Base-by-base conservation (phyloP, 768 basidiomycete species). In the Collybiopsis confluens region DNA sequence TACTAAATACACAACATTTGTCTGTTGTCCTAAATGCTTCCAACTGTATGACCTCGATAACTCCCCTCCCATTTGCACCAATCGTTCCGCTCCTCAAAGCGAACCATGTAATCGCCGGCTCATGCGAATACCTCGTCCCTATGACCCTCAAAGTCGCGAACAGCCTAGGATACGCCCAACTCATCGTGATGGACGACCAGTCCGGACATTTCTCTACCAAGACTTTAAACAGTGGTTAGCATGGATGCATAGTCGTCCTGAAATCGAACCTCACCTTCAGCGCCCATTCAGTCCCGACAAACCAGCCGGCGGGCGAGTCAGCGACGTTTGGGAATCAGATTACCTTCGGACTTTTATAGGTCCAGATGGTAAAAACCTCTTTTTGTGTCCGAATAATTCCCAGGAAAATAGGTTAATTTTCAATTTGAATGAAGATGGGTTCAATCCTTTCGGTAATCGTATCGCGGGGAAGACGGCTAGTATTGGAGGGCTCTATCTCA, bases 371-470 rank as follows among this genome's bases (percentile, higher is more conserved):
- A 46, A 54, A 15, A 64, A 60, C 37, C 65, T 65, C 40, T 61
- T 61, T 28, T 5, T 55, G 1, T 46, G 45, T 7, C 24, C 42
- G 2, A 45, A 56, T 2, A 50, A 52, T 10, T 30, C 20, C 13
- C 18, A 23, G 11, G 64, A 69, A 28, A 68, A 64, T 2, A 59
- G 54, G 1, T 69, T 66, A 18, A 20, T 65, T 2, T 74, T 75
- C 46, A 55, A 59, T 0, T 56, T 75, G 0, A 55, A 61, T 21
- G 45, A 70, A 10, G 69, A 77, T 52, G 70, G 61, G 42, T 73
- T 73, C 62, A 73, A 74, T 48, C 66, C 68, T 0, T 54, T 59
- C 11, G 59, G 59, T 0, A 71, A 68, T 57, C 64, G 56, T 13
- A 9, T 49, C 2, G 53, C 58, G 1, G 68, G 69, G 2, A 68